Evolutionary conservation across 805 yeast species (phyloP).

Genomic region (Saccharomyces kudriavzevii): DNA sequence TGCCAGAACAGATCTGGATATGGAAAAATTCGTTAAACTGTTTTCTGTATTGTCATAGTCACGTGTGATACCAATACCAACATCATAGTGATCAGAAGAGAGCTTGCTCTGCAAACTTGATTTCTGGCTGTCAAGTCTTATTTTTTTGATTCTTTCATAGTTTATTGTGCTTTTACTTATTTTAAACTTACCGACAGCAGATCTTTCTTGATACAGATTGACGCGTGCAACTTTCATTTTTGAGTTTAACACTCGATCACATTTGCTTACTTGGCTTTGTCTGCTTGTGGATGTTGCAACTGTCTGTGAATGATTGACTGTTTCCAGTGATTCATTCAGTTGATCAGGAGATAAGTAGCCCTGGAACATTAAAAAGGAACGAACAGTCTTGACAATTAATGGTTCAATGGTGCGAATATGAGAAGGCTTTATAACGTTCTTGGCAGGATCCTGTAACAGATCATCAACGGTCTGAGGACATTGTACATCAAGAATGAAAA

Average conservation of each 20-base stretch:
- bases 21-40: background rate
- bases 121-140: background rate
- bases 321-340: background rate
- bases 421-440: slow-evolving; percentile 24
- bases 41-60: background rate
- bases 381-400: slow-evolving; percentile 28
- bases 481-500: slow-evolving; percentile 31
- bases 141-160: background rate
- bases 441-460: slow-evolving; percentile 35
- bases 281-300: background rate
- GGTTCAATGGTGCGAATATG: slow-evolving; percentile 24
- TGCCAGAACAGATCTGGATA: slow-evolving; percentile 13
- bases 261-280: background rate
- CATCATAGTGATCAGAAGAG: background rate
- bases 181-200: background rate
- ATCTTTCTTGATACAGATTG: background rate
- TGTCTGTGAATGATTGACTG: background rate
- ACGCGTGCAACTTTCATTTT: background rate
- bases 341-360: slow-evolving; percentile 11
- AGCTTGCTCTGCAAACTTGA: background rate
- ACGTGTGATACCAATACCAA: background rate
- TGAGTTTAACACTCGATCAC: background rate
- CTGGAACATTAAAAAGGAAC: slow-evolving; percentile 22
- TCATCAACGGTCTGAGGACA: slow-evolving; percentile 30
- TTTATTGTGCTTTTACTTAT: background rate